Conservation (phyloP, 768 basidiomycete species). For the Suillus alpinus region DNA sequence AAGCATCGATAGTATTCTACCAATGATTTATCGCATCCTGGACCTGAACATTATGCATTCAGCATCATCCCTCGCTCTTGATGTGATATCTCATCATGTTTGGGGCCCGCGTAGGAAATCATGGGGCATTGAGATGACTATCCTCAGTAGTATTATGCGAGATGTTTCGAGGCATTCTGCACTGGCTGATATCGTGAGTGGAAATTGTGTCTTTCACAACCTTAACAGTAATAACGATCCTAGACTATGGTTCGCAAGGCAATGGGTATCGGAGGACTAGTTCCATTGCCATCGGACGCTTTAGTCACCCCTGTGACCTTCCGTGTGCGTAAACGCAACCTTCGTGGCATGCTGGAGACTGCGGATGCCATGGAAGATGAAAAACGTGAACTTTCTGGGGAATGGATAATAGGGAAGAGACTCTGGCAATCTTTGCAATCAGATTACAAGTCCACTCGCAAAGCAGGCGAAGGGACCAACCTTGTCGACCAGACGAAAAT, state of each 20-base stretch:
- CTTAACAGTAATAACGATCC: conserved; percentile 4
- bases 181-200: conserved; percentile 76
- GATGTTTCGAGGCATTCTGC: conserved; percentile 79
- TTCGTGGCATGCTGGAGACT: conserved; percentile 77
- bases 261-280: conserved; percentile 77
- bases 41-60: background rate
- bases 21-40: background rate
- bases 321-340: conserved; percentile 62
- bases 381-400: conserved; percentile 78
- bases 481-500: conserved; percentile 16
- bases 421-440: conserved; percentile 86
- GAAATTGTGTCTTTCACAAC: background rate
- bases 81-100: conserved; percentile 74
- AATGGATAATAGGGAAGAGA: conserved; percentile 95
- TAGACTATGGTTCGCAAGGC: conserved; percentile 53
- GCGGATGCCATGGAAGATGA: conserved; percentile 78
- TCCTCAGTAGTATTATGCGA: conserved; percentile 81
- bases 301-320: conserved; percentile 95
- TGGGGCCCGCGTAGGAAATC: conserved; percentile 86
- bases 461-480: conserved; percentile 19
- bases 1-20: background rate
- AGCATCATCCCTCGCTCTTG: conserved; percentile 47
- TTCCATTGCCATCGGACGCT: conserved; percentile 88
- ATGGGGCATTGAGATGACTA: conserved; percentile 95
- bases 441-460: conserved; percentile 64